phyloP scores from a whole-genome alignment of 1,139 yeast genomes.

The Hansenula lynferdii region DNA sequence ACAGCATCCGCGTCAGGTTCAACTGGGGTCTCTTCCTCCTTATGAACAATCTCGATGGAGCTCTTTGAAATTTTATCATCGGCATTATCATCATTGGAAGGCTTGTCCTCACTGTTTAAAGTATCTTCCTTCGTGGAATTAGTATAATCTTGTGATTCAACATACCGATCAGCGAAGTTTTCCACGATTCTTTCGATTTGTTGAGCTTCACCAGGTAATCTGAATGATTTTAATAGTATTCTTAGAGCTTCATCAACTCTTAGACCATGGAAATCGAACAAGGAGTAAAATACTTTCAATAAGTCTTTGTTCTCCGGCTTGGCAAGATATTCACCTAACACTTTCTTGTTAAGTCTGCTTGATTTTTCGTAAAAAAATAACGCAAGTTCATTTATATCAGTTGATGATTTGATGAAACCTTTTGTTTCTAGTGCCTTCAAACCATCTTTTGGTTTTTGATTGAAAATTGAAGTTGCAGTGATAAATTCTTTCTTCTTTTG shows the following conservation, averaged over 20 bases:
- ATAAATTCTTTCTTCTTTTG: constrained; percentile 68
- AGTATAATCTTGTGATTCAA: constrained; percentile 48
- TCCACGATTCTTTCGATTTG: constrained; percentile 93
- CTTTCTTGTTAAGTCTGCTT: constrained; percentile 78
- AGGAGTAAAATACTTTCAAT: constrained; percentile 57
- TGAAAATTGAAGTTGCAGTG: constrained; percentile 67
- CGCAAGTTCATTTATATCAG: constrained; percentile 59
- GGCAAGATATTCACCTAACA: constrained; percentile 81
- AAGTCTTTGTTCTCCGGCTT: constrained; percentile 64
- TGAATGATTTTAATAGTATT: constrained; percentile 71
- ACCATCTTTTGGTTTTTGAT: constrained; percentile 75
- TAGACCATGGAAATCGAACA: constrained; percentile 70
- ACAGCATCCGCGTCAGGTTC: constrained; percentile 71
- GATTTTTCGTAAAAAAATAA: constrained; percentile 73
- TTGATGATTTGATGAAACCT: constrained; percentile 60
- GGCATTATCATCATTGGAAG: too few relatives aligned
- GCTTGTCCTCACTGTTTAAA: too few relatives aligned
- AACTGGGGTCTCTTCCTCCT: too few relatives aligned
- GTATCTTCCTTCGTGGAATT: too few relatives aligned
- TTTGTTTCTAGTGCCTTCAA: constrained; percentile 54
- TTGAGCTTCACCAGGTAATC: constrained; percentile 97
- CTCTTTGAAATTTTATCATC: too few relatives aligned
- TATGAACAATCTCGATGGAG: too few relatives aligned
- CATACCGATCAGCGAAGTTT: constrained; percentile 77
- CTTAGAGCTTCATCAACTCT: constrained; percentile 94